Evolutionary conservation across 2,329 filamentous ascomycete species (phyloP).

Genomic region (Fusarium fracticaudum): DNA sequence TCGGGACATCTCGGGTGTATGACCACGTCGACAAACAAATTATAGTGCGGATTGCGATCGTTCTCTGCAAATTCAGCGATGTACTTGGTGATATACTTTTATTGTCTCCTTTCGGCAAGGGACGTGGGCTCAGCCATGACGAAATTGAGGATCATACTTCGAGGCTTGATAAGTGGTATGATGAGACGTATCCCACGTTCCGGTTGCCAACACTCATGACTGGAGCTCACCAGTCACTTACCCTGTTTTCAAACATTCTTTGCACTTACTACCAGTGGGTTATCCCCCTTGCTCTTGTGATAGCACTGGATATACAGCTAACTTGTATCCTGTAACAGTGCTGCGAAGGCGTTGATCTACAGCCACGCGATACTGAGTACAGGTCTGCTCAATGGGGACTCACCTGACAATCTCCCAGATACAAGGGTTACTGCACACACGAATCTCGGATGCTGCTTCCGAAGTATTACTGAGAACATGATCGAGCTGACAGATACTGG

Average conservation of each 20-base stretch:
- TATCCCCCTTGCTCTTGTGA: fast-evolving
- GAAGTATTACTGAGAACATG: not conserved
- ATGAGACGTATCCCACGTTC: not conserved
- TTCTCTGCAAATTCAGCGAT: not conserved
- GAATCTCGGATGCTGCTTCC: not conserved
- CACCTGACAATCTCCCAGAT: not conserved
- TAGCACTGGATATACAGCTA: fast-evolving
- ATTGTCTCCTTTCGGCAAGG: not conserved
- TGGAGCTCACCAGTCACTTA: not conserved
- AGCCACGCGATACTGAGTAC: not conserved
- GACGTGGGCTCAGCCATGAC: not conserved
- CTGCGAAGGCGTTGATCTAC: not conserved
- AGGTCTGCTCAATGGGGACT: fast-evolving
- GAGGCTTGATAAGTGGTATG: not conserved
- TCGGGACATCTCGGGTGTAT: not conserved
- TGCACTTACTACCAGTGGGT: not conserved
- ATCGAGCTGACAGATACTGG: not conserved
- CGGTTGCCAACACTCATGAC: not conserved
- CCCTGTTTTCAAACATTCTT: not conserved
- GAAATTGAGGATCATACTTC: not conserved
- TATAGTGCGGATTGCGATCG: not conserved
- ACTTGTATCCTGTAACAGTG: not conserved
- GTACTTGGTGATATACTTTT: not conserved
- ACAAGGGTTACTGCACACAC: not conserved
- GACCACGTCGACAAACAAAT: not conserved